These are phyloP conservation scores for Mycena capillaripes DNA, from an alignment of 768 basidiomycete species.

Conservation along the genomic window DNA sequence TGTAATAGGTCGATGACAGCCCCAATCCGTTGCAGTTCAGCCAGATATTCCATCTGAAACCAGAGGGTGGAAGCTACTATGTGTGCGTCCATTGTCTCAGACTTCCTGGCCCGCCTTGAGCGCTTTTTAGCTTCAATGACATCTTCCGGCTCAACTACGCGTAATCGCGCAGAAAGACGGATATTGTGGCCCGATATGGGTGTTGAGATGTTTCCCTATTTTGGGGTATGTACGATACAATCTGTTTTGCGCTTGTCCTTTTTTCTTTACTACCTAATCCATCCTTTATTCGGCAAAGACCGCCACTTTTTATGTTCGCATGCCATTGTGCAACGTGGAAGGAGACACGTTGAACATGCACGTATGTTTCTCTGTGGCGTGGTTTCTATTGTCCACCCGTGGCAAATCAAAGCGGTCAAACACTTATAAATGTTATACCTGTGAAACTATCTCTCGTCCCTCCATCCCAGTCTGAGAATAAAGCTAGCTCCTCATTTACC, in stretches of 20 bases:
- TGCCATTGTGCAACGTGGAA: neutral
- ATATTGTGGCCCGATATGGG: neutral
- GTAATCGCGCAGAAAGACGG: constrained; percentile 38
- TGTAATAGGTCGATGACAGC: constrained; percentile 81
- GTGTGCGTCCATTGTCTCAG: constrained; percentile 69
- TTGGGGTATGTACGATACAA: constrained; percentile 1
- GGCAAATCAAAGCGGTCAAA: too few relatives aligned
- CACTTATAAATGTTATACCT: too few relatives aligned
- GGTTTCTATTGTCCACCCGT: too few relatives aligned
- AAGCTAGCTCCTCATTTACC: neutral
- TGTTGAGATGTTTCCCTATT: neutral
- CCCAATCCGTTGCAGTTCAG: constrained; percentile 88
- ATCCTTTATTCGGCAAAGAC: neutral
- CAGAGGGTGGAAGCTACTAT: constrained; percentile 81
- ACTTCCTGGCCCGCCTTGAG: neutral
- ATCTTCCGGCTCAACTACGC: constrained; percentile 93
- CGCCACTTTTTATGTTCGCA: neutral
- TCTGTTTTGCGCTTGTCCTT: neutral
- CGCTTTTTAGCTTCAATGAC: constrained; percentile 76
- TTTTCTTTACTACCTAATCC: neutral
- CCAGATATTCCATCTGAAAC: constrained; percentile 93
- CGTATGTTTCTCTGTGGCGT: neutral
- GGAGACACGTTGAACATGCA: neutral
- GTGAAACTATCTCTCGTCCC: neutral
- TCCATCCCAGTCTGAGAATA: neutral